These are phyloP conservation scores for Termitomyces sp. DNA, from an alignment of 768 basidiomycete genomes.

Conservation along the genomic window DNA sequence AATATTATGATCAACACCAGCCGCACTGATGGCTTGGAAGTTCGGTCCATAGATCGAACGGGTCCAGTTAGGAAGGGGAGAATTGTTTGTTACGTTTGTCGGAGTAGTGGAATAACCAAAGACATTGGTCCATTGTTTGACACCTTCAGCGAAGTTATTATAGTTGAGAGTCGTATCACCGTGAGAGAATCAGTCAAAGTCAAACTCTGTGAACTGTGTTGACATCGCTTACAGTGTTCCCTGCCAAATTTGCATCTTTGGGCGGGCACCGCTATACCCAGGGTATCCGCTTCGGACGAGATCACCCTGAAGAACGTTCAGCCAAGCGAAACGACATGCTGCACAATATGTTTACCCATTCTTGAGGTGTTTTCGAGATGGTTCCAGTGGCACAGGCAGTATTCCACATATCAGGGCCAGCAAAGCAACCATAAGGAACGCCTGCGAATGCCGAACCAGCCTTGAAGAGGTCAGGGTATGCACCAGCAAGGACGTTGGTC, in stretches of 20 bases:
- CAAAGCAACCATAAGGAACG: constrained; percentile 51
- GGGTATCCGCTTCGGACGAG: constrained; percentile 42
- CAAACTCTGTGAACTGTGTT: not conserved
- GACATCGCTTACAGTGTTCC: constrained; percentile 31
- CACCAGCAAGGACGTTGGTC: constrained; percentile 50
- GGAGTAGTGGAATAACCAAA: constrained; percentile 41
- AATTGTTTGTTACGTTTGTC: constrained; percentile 30
- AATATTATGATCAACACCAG: constrained; percentile 47
- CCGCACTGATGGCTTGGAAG: constrained; percentile 43
- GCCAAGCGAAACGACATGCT: not conserved
- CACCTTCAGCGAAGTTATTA: constrained; percentile 43
- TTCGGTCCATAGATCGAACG: constrained; percentile 42
- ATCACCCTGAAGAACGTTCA: constrained; percentile 27
- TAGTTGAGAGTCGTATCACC: constrained; percentile 48
- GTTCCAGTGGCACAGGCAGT: constrained; percentile 38
- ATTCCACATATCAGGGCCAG: constrained; percentile 44
- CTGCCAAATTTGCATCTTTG: constrained; percentile 52
- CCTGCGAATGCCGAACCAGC: constrained; percentile 48
- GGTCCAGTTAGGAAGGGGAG: constrained; percentile 41
- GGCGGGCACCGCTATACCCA: constrained; percentile 44
- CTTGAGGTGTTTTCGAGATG: constrained; percentile 35
- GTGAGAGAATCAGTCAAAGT: not conserved
- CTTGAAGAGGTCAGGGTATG: constrained; percentile 49
- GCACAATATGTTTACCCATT: constrained; percentile 33
- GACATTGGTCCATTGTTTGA: constrained; percentile 55